Evolutionary conservation across 2,329 filamentous ascomycete genomes (phyloP), one percentile per base, ranked within the genome.

Genomic region (Aureobasidium sp.): DNA sequence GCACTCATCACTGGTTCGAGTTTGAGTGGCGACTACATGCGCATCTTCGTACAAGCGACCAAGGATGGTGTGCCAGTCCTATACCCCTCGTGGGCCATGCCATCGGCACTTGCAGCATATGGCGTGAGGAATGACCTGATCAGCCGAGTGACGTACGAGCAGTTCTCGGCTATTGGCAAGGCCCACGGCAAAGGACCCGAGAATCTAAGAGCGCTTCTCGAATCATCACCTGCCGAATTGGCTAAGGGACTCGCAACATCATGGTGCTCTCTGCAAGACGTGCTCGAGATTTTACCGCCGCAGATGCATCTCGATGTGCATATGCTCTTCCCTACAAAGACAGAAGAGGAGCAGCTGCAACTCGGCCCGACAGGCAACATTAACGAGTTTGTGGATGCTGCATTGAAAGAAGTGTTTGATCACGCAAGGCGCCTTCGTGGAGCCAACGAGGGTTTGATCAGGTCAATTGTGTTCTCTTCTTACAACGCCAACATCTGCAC

Each of bases 1-100:
- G 90, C 91, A 29, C 85, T 97, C 29, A 90, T 99, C 21, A 97
- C 93, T 0, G 94, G 93, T 0, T 97, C 93, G 10, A 97, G 93
- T 76, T 76, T 99, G 61, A 95, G 91, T 3, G 94, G 94, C 16
- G 90, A 97, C 69, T 97, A 97, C 73, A 86, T 96, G 29, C 85
- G 92, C 61, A 77, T 99, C 8, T 96, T 91, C 70, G 89, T 97
- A 27, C 94, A 99, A 70, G 83, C 96, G 67, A 97, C 93, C 0
- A 87, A 85, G 63, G 94, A 99, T 71, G 87, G 88, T 1, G 78
- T 95, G 0, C 91, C 93, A 0, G 89, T 99, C 1, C 79, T 97
- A 30, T 96, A 90, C 82, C 92, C 92, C 5, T 82, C 82, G 62
- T 97, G 93, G 87, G 89, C 87, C 9, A 84, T 74, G 14, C 71